phyloP scores from a whole-genome alignment of 2,329 filamentous ascomycete species.

The Arthrobotrys sphaeroides region DNA sequence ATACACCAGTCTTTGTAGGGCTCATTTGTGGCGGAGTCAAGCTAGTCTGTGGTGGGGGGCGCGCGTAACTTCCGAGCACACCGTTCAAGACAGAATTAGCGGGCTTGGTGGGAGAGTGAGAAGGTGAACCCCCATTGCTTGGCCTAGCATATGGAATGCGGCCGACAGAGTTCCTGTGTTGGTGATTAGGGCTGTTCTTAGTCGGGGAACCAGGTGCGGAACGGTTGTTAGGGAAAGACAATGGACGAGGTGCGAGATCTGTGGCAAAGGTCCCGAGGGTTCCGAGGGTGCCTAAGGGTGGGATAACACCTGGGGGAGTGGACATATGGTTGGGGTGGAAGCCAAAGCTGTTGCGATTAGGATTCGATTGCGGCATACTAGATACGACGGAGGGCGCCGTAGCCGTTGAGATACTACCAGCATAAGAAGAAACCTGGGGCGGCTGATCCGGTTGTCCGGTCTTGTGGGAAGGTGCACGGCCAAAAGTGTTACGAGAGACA shows the following conservation, averaged over 20 bases:
- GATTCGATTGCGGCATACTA: slow-evolving; percentile 1
- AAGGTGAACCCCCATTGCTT: slow-evolving; percentile 2
- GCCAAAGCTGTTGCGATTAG: slow-evolving; percentile 15
- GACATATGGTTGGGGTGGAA: slow-evolving; percentile 13
- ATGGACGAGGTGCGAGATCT: slow-evolving; percentile 34
- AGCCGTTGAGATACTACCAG: slow-evolving; percentile 36
- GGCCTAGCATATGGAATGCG: slow-evolving; percentile 27
- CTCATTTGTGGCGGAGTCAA: slow-evolving; percentile 40
- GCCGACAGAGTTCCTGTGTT: slow-evolving; percentile 43
- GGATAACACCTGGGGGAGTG: slow-evolving; percentile 16
- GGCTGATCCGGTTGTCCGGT: slow-evolving; percentile 31
- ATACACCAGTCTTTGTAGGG: slow-evolving; percentile 27
- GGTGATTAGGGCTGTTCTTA: slow-evolving; percentile 19
- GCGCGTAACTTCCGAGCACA: slow-evolving; percentile 31
- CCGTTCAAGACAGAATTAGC: neutral
- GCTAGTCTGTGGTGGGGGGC: slow-evolving; percentile 44
- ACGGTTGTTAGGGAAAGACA: slow-evolving; percentile 47
- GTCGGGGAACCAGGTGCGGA: slow-evolving; percentile 32
- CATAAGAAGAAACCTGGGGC: slow-evolving; percentile 36
- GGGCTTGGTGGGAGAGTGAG: neutral
- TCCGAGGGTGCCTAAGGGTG: neutral
- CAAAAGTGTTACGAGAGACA: slow-evolving; percentile 45
- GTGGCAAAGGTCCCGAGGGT: slow-evolving; percentile 43
- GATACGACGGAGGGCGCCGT: slow-evolving; percentile 20
- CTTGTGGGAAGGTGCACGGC: slow-evolving; percentile 23